These are phyloP conservation scores for Peterozyma toletana DNA, from an alignment of 805 yeast genomes.

Conservation along the genomic window DNA sequence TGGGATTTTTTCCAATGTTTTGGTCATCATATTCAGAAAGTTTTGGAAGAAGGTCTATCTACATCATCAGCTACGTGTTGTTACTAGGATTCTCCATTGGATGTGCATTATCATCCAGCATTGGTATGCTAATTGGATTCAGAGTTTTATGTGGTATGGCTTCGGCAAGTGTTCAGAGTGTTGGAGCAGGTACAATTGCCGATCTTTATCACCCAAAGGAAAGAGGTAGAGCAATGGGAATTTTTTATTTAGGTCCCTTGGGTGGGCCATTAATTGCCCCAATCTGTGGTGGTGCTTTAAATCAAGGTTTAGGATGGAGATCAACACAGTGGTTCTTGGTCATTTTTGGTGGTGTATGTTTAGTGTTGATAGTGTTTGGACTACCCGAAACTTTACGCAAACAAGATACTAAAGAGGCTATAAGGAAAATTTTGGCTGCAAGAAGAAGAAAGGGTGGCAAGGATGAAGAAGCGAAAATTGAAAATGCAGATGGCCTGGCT, in stretches of 20 bases:
- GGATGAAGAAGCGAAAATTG: conserved; percentile 14
- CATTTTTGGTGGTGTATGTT: conserved; percentile 51
- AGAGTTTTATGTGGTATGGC: conserved; percentile 73
- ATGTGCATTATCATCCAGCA: conserved; percentile 55
- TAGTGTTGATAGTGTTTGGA: conserved; percentile 40
- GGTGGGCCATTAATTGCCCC: conserved; percentile 79
- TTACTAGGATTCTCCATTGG: conserved; percentile 67
- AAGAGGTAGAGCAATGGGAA: conserved; percentile 76
- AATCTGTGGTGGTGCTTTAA: conserved; percentile 69
- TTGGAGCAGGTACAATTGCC: conserved; percentile 84
- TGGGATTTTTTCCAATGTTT: conserved; percentile 83
- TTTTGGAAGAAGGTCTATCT: conserved; percentile 69
- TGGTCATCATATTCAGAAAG: conserved; percentile 79
- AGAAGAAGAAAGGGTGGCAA: conserved; percentile 18
- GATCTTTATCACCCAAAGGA: conserved; percentile 62
- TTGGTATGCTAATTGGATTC: conserved; percentile 57
- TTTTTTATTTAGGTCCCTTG: conserved; percentile 74
- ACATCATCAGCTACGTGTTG: conserved; percentile 57
- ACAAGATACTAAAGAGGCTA: conserved; percentile 51
- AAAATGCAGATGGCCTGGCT: conserved; percentile 13
- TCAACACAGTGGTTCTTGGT: conserved; percentile 84
- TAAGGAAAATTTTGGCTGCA: conserved; percentile 35
- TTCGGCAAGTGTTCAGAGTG: conserved; percentile 80
- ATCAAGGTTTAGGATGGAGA: conserved; percentile 75
- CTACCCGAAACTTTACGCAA: conserved; percentile 77